Evolutionary conservation across 345 rosid genomes (phyloP).

Genomic region (Euclidium syriacum): DNA sequence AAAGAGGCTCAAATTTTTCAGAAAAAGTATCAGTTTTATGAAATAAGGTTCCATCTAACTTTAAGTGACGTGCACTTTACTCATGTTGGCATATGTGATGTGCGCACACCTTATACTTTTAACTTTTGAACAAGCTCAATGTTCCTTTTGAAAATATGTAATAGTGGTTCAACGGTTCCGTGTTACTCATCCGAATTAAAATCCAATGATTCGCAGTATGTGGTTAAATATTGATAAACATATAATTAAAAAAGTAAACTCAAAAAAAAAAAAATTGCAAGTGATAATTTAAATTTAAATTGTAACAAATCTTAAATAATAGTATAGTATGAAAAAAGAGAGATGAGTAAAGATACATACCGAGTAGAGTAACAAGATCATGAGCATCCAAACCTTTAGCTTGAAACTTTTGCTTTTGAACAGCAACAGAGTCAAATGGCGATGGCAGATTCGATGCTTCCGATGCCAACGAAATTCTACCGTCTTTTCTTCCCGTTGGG

Average conservation of each 20-base stretch:
- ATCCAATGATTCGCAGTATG: neutral
- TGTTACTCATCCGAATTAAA: too few relatives aligned
- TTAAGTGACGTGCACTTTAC: neutral
- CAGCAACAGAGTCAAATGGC: constrained; percentile 47
- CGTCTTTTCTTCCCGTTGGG: constrained; percentile 75
- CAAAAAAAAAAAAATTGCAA: too few relatives aligned
- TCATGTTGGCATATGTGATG: neutral
- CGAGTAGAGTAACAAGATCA: constrained; percentile 68
- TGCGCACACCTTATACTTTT: neutral
- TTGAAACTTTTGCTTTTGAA: constrained; percentile 58
- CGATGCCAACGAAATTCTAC: constrained; percentile 50
- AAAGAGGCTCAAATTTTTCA: neutral
- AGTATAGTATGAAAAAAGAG: neutral
- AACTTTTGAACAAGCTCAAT: neutral
- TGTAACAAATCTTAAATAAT: too few relatives aligned
- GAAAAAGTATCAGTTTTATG: neutral
- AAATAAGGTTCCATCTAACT: neutral
- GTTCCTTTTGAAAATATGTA: neutral
- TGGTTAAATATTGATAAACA: neutral
- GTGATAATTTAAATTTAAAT: too few relatives aligned
- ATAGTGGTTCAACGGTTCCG: neutral
- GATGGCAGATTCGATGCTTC: constrained; percentile 55
- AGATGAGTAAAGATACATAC: constrained; percentile 20
- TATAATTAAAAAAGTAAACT: neutral
- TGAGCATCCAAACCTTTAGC: constrained; percentile 57